Evolutionary conservation across 73 alveolate genomes (phyloP), one percentile per base, ranked within the genome.

Genomic region (Tetrahymena thermophila): DNA sequence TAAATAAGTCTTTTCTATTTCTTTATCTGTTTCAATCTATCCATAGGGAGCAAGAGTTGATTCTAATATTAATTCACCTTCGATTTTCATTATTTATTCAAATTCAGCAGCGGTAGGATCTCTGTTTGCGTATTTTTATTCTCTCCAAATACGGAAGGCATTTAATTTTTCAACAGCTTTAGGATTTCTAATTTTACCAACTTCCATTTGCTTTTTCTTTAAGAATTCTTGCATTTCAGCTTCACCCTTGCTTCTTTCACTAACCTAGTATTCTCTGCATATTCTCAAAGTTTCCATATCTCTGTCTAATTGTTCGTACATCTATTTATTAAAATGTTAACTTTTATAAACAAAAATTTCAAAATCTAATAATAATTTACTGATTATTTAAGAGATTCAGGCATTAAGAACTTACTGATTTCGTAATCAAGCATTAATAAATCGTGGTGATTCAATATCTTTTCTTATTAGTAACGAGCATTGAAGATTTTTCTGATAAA

Each of bases 101-200:
- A 71, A n/a, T 28, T 71, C 89, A 9, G 40, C 89, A 71, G 89
- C 40, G 17, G 21, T 71, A 23, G 89, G 89, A 31, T 71, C 89
- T 71, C 37, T 28, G 17, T 25, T n/a, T 13, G 37, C 35, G 37
- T n/a, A 71, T 34, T 71, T 71, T 71, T 71, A 31, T 71, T 71
- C 89, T 71, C 89, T 71, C 89, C 89, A 71, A 71, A 71, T 71
- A 71, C 89, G 89, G 89, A 71, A 71, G 37, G 89, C 89, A 23
- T 71, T 71, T 71, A 71, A 71, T 71, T 71, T 71, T 71, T 71
- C 89, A 71, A 71, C 31, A 71, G 89, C 89, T 31, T 71, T 71
- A 25, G 89, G 89, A 71, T 71, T 71, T 71, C 89, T 71, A 13
- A 71, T 71, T 71, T 71, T 71, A 71, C 89, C 89, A 71, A 71